These are phyloP conservation scores for Reticulascus tulasneorum DNA, from an alignment of 2,329 filamentous ascomycete genomes.

Conservation along the genomic window DNA sequence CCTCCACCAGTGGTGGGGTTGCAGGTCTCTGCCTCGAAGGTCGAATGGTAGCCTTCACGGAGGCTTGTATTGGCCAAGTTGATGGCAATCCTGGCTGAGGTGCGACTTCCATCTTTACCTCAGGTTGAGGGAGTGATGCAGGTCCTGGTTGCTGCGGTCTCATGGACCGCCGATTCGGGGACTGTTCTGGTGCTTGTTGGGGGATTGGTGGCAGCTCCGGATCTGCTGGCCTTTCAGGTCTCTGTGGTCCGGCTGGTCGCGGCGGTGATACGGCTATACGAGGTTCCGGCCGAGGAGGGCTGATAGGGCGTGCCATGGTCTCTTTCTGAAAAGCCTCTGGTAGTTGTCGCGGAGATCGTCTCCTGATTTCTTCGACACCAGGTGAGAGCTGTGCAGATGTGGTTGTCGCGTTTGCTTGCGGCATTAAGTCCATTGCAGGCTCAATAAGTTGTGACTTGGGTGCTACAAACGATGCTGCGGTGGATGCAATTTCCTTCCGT, in stretches of 20 bases:
- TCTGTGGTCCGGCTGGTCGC: conserved; percentile 4
- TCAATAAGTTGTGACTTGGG: conserved; percentile 15
- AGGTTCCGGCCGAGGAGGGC: background rate
- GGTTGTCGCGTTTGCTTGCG: conserved; percentile 31
- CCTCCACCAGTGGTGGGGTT: conserved; percentile 13
- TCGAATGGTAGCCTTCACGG: conserved; percentile 24
- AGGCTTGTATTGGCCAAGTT: conserved; percentile 24
- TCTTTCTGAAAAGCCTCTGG: conserved; percentile 10
- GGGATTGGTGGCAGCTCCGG: background rate
- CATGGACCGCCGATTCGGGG: too few species aligned
- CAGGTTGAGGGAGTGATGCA: too few species aligned
- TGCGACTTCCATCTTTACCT: too few species aligned
- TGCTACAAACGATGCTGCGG: conserved; percentile 7
- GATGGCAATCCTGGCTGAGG: conserved; percentile 1
- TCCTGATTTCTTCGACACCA: conserved; percentile 43
- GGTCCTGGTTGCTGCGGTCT: too few species aligned
- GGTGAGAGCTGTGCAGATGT: conserved; percentile 50
- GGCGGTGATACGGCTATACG: conserved; percentile 4
- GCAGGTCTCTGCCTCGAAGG: conserved; percentile 24
- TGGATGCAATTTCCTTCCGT: conserved; percentile 30
- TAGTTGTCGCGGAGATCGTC: conserved; percentile 45
- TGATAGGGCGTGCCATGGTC: conserved; percentile 3
- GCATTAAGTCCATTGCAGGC: conserved; percentile 22
- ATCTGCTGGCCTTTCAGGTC: conserved; percentile 2
- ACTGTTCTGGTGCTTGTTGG: too few species aligned